Conservation (phyloP, 164 flowering plant genomes). For the Protea cynaroides region DNA sequence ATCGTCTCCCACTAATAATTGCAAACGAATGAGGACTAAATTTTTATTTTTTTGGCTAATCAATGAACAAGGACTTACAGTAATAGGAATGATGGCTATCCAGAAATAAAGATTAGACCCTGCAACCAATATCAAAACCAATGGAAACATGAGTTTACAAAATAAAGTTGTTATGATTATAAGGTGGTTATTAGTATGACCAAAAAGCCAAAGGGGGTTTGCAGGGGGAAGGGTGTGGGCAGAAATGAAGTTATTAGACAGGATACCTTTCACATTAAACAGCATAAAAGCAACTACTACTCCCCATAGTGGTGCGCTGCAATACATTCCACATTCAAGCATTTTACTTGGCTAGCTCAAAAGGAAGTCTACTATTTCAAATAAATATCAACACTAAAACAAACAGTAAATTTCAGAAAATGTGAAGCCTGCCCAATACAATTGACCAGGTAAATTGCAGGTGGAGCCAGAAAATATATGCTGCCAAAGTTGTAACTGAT, state of each 20-base stretch:
- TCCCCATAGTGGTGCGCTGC: conserved; percentile 97
- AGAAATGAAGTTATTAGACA: not conserved
- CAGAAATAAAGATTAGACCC: conserved; percentile 98
- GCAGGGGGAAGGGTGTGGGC: no score
- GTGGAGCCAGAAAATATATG: not conserved
- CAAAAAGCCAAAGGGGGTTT: no score
- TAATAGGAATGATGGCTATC: conserved; percentile 88
- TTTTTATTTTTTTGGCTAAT: not conserved
- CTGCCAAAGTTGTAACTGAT: not conserved
- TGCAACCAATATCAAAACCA: conserved; percentile 21
- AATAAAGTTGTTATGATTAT: not conserved
- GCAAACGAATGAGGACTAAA: conserved; percentile 23
- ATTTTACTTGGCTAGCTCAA: conserved; percentile 10
- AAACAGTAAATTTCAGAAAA: not conserved
- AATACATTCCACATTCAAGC: conserved; percentile 18
- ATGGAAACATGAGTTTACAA: not conserved
- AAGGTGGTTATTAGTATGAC: no score
- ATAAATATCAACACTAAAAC: not conserved
- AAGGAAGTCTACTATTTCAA: not conserved
- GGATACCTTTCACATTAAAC: conserved; percentile 78
- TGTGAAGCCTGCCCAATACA: not conserved
- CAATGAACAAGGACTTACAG: conserved; percentile 47
- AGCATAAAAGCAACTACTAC: conserved; percentile 95
- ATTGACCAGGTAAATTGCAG: not conserved
- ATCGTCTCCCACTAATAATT: no score